Conservation (phyloP, 2,329 filamentous ascomycete genomes). For the Byssoonygena ceratinophila region DNA sequence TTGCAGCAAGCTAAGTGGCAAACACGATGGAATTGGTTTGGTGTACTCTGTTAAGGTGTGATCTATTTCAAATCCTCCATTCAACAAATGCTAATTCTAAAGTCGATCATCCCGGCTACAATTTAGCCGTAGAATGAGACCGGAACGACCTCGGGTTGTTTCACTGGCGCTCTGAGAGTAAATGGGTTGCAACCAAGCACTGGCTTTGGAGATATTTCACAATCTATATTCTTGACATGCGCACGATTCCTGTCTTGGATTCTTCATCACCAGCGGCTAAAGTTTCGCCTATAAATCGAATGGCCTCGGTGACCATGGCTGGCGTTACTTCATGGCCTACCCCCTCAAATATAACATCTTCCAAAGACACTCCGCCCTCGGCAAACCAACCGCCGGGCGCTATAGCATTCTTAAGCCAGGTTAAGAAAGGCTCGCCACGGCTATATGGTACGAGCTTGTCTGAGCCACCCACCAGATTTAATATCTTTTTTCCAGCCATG, state of each 20-base stretch:
- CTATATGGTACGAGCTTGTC: constrained; percentile 54
- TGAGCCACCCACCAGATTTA: constrained; percentile 44
- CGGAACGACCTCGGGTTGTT: too few species aligned
- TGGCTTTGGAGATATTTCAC: too few species aligned
- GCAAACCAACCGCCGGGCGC: constrained; percentile 38
- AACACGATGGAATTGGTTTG: too few species aligned
- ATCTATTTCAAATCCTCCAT: too few species aligned
- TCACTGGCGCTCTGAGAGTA: too few species aligned
- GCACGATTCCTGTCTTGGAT: constrained; percentile 23
- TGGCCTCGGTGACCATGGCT: constrained; percentile 46
- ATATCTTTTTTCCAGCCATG: constrained; percentile 44
- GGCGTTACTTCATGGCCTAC: constrained; percentile 50
- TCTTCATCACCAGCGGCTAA: constrained; percentile 21
- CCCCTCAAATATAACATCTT: constrained; percentile 47
- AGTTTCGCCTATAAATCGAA: constrained; percentile 43
- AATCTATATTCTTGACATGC: constrained; percentile 23
- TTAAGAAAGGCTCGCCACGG: constrained; percentile 46
- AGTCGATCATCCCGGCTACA: too few species aligned
- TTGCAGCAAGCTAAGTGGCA: too few species aligned
- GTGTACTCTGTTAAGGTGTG: too few species aligned
- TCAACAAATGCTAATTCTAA: too few species aligned
- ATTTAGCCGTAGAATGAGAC: too few species aligned
- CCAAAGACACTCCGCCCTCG: constrained; percentile 43
- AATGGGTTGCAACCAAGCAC: too few species aligned
- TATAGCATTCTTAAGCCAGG: constrained; percentile 43